Conservation (phyloP, 768 basidiomycete species). For the Russula earlei region DNA sequence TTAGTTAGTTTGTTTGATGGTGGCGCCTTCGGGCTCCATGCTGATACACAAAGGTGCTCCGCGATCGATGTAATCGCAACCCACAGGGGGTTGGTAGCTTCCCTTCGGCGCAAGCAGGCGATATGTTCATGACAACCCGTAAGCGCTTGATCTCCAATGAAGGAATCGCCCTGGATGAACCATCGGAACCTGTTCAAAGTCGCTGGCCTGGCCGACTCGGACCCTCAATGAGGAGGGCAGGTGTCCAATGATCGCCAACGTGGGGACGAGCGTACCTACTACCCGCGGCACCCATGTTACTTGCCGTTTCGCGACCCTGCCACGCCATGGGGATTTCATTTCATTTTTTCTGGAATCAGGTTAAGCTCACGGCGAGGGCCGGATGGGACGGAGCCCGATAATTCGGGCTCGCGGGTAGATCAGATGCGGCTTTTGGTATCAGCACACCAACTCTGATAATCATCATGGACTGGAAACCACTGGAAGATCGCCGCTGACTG, state of each 20-base stretch:
- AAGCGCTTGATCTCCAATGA: neutral
- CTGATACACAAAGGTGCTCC: neutral
- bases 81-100: neutral
- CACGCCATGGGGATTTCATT: neutral
- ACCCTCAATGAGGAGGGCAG: no score
- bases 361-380: neutral
- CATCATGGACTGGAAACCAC: neutral
- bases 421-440: neutral
- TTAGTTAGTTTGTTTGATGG: constrained; percentile 6
- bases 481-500: neutral
- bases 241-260: no score
- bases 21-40: constrained; percentile 1
- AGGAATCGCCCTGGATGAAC: neutral
- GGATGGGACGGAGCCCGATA: neutral
- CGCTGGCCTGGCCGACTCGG: no score
- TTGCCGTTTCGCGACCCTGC: neutral
- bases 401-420: neutral
- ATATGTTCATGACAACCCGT: neutral
- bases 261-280: no score
- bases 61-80: neutral
- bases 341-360: neutral
- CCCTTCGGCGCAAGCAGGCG: neutral
- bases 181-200: neutral
- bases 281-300: no score
- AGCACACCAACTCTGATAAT: neutral